phyloP scores from a whole-genome alignment of 176 grass and related monocot genomes.

The Chrysopogon serrulatus region DNA sequence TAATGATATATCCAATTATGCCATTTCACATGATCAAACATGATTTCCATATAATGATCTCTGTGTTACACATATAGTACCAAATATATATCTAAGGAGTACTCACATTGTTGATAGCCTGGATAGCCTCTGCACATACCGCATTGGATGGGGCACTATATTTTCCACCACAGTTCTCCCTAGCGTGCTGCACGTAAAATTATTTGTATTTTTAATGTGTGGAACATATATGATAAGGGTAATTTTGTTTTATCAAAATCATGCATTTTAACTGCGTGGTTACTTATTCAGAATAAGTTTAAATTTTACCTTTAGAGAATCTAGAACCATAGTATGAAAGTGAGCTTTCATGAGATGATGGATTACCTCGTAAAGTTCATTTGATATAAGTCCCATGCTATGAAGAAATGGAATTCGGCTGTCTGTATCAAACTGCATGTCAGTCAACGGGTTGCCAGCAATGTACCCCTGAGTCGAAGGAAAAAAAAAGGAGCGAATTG shows the following conservation, averaged over 20 bases:
- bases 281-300: background rate
- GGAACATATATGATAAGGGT: background rate
- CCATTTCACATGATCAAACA: background rate
- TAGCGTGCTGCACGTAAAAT: background rate
- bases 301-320: background rate
- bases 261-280: background rate
- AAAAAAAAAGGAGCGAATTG: background rate
- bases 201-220: background rate
- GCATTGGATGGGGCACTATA: background rate
- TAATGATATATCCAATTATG: background rate
- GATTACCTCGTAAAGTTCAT: background rate
- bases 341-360: background rate
- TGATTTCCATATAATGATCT: background rate
- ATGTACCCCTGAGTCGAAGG: background rate
- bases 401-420: background rate
- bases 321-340: background rate
- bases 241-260: background rate
- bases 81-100: background rate
- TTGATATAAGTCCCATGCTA: background rate
- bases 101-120: background rate
- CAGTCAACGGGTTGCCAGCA: background rate
- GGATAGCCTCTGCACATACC: background rate
- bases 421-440: background rate
- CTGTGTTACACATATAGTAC: background rate
- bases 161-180: background rate